Conservation (phyloP, 2,329 filamentous ascomycete genomes). For the Ilyonectria sp. region DNA sequence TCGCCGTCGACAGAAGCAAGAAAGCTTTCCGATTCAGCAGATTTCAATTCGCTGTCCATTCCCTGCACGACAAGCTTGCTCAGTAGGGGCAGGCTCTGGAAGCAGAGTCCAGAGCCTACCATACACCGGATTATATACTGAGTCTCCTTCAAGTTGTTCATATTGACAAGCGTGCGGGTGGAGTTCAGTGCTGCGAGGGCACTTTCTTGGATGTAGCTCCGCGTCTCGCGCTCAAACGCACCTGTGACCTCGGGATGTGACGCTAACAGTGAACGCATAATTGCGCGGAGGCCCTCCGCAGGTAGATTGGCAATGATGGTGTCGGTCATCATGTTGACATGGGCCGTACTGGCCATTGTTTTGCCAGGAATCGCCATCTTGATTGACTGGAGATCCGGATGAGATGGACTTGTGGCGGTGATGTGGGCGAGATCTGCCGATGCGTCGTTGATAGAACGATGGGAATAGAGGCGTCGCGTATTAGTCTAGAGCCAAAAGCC, state of each 20-base stretch:
- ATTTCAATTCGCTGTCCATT: background rate
- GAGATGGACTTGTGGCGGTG: background rate
- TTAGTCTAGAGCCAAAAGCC: background rate
- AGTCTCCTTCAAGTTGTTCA: slow-evolving; percentile 30
- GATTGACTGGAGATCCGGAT: background rate
- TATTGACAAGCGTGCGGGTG: slow-evolving; percentile 33
- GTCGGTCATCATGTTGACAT: slow-evolving; percentile 65
- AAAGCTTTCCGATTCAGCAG: slow-evolving; percentile 7
- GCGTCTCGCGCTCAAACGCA: slow-evolving; percentile 21
- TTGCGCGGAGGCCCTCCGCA: slow-evolving; percentile 55
- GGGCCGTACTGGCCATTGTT: slow-evolving; percentile 48
- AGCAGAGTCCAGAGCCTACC: slow-evolving; percentile 44
- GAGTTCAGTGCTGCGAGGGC: background rate
- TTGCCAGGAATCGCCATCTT: slow-evolving; percentile 12
- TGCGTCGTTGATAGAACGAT: background rate
- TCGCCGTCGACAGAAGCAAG: slow-evolving; percentile 29
- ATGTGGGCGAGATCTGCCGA: background rate
- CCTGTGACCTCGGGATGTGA: slow-evolving; percentile 23
- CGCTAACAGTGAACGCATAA: slow-evolving; percentile 45
- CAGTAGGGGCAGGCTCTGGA: slow-evolving; percentile 38
- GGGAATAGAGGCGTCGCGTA: background rate
- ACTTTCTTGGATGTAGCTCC: slow-evolving; percentile 17
- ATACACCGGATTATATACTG: slow-evolving; percentile 45
- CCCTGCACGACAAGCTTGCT: slow-evolving; percentile 27
- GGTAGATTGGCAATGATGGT: slow-evolving; percentile 61